A percentile compares a stretch with the other conserved stretches of the same genome.
Conservation (phyloP, 169 alveolate genomes). For the Amoebophrya sp. region DNA sequence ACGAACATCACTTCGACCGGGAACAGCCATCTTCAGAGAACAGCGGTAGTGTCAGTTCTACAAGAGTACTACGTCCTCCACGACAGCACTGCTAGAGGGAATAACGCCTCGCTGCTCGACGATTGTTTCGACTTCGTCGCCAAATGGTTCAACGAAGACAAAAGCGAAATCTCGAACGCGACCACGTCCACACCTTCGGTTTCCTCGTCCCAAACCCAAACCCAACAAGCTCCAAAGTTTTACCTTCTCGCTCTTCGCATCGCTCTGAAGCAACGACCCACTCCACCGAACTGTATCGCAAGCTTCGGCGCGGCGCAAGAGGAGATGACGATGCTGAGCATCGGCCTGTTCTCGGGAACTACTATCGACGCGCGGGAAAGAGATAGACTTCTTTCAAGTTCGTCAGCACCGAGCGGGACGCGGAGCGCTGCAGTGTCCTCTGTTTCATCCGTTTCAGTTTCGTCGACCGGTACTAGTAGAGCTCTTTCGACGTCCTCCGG, state of each 20-base stretch:
- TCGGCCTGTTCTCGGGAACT: neutral
- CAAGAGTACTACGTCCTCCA: neutral
- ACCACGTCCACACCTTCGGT: neutral
- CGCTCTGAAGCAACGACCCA: neutral
- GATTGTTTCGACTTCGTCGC: neutral
- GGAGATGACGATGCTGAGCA: neutral
- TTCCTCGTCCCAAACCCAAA: neutral
- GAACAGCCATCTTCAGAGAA: too few species aligned
- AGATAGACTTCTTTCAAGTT: neutral
- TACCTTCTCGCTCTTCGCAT: neutral
- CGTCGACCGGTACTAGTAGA: too few species aligned
- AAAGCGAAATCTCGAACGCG: neutral
- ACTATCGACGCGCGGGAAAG: neutral
- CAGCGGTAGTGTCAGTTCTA: neutral
- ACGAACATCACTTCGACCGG: too few species aligned
- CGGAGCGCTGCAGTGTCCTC: neutral
- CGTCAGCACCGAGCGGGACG: neutral
- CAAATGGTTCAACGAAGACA: neutral
- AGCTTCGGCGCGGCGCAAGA: neutral
- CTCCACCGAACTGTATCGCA: neutral
- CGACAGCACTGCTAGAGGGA: neutral
- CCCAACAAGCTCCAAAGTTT: neutral
- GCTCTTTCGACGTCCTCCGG: too few species aligned
- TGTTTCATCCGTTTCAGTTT: too few species aligned
- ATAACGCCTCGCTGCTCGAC: neutral